Conservation (phyloP, 2,329 filamentous ascomycete species). For the Stagonosporopsis chrysanthemi region DNA sequence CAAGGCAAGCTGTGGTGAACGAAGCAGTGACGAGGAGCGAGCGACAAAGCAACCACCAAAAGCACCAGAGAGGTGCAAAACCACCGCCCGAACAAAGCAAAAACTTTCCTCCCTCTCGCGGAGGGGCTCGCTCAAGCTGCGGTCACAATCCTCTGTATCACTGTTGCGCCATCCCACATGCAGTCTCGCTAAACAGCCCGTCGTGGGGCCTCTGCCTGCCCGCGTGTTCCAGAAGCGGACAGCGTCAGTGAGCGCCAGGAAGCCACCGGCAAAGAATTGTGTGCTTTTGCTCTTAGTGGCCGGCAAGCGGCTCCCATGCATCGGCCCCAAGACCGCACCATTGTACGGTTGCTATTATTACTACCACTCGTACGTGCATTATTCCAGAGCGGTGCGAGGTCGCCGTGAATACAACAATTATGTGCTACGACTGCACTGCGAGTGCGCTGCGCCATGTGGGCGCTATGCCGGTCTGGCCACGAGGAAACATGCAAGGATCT, state of each 20-base stretch:
- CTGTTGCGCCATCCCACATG: slow-evolving; percentile 12
- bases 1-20: background rate
- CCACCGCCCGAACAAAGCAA: slow-evolving; percentile 1
- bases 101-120: slow-evolving; percentile 12
- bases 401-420: no score
- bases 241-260: background rate
- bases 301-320: no score
- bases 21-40: background rate
- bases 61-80: background rate
- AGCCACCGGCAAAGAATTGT: background rate
- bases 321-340: background rate
- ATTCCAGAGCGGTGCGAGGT: no score
- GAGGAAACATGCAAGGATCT: slow-evolving; percentile 6
- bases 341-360: no score
- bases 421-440: background rate
- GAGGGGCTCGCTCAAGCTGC: slow-evolving; percentile 19
- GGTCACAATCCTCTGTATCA: slow-evolving; percentile 8
- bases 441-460: background rate
- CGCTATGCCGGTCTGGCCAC: slow-evolving; percentile 9
- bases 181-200: slow-evolving; percentile 12
- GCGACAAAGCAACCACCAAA: background rate
- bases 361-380: no score
- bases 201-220: background rate
- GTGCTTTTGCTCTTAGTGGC: background rate
- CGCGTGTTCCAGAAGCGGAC: slow-evolving; percentile 15